Evolutionary conservation across 805 yeast genomes (phyloP).

Genomic region (Scheffersomyces ergatensis): DNA sequence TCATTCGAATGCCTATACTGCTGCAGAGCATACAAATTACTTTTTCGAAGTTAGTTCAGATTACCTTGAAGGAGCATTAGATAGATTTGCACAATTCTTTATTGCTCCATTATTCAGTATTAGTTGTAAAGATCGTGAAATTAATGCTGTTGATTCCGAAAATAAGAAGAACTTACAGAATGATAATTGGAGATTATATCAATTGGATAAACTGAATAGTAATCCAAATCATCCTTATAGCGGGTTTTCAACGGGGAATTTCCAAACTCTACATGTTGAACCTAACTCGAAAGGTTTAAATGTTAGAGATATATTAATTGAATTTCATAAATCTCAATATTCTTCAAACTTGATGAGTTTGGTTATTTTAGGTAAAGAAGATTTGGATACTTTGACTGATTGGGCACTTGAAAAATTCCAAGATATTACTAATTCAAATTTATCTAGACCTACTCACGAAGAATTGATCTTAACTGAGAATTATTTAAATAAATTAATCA

Average conservation of each 20-base stretch:
- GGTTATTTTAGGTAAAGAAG: conserved; percentile 80
- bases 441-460: conserved; percentile 43
- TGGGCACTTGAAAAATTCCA: conserved; percentile 72
- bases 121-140: conserved; percentile 85
- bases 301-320: conserved; percentile 76
- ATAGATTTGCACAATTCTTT: conserved; percentile 91
- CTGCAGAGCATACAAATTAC: conserved; percentile 85
- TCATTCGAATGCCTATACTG: conserved; percentile 87
- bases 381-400: conserved; percentile 62
- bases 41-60: conserved; percentile 80
- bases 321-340: conserved; percentile 69
- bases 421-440: conserved; percentile 52
- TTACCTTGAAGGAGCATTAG: conserved; percentile 81
- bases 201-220: conserved; percentile 72
- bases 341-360: conserved; percentile 88
- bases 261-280: conserved; percentile 62
- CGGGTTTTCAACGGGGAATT: conserved; percentile 89
- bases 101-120: conserved; percentile 73
- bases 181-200: conserved; percentile 86
- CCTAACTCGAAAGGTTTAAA: conserved; percentile 64
- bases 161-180: conserved; percentile 90
- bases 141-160: conserved; percentile 93
- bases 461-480: conserved; percentile 47
- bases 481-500: conserved; percentile 53
- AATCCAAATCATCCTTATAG: conserved; percentile 79